phyloP scores from a whole-genome alignment of 495 filamentous ascomycete genomes.

The Halenospora varia region DNA sequence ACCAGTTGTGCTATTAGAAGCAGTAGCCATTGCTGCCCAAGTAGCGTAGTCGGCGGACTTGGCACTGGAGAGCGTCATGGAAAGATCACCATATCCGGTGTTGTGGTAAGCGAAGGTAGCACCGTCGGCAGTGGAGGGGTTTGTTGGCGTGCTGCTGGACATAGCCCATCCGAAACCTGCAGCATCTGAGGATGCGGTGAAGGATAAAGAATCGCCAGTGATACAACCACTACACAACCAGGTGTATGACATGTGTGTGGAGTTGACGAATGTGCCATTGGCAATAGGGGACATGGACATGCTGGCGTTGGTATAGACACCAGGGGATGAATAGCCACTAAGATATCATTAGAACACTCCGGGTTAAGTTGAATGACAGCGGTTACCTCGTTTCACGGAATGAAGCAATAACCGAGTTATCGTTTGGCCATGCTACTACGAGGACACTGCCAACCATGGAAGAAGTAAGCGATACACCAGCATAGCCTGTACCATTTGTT shows the following conservation, averaged over 20 bases:
- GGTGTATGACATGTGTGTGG: constrained; percentile 33
- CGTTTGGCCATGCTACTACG: constrained; percentile 47
- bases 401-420: constrained; percentile 45
- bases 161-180: constrained; percentile 30
- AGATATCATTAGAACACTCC: neutral
- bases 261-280: constrained; percentile 32
- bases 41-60: constrained; percentile 38
- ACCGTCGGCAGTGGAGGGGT: constrained; percentile 30
- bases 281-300: constrained; percentile 30
- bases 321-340: constrained; percentile 50
- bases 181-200: constrained; percentile 13
- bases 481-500: constrained; percentile 39
- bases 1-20: constrained; percentile 34
- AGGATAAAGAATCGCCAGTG: constrained; percentile 5
- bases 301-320: constrained; percentile 43
- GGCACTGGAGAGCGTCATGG: constrained; percentile 33
- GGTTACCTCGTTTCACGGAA: constrained; percentile 46
- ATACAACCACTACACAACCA: constrained; percentile 35
- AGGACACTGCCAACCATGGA: constrained; percentile 54
- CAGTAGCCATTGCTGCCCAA: constrained; percentile 41
- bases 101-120: constrained; percentile 34
- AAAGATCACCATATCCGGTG: constrained; percentile 39
- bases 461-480: constrained; percentile 43
- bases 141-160: constrained; percentile 24
- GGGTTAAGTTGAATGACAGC: neutral